Evolutionary conservation across 331 rosid genomes (phyloP).

Genomic region (Acacia concinna): DNA sequence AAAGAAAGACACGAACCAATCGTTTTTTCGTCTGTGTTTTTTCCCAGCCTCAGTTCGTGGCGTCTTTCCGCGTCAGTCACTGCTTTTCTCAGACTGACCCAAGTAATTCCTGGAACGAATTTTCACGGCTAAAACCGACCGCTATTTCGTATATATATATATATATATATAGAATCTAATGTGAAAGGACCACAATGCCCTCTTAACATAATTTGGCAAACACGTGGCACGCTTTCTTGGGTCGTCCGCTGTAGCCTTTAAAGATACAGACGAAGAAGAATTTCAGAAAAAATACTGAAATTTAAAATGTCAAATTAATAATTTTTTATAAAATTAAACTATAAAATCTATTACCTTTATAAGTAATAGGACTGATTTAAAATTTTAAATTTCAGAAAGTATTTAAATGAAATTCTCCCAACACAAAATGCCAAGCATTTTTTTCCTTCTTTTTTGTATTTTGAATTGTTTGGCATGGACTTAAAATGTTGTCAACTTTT

Average conservation of each 20-base stretch:
- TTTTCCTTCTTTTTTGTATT: background rate
- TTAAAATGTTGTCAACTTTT: background rate
- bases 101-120: background rate
- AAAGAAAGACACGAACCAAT: background rate
- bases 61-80: background rate
- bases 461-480: background rate
- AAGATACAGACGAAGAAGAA: too few relatives aligned
- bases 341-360: too few relatives aligned
- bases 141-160: background rate
- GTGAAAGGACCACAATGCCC: background rate
- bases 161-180: background rate
- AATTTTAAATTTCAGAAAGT: too few relatives aligned
- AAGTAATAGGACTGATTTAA: too few relatives aligned
- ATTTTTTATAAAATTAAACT: too few relatives aligned
- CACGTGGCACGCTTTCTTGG: background rate
- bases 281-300: too few relatives aligned
- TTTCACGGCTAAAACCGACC: background rate
- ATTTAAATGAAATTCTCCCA: too few relatives aligned
- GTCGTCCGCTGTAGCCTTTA: background rate
- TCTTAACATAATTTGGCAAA: too few relatives aligned
- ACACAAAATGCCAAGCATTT: background rate
- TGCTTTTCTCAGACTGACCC: background rate
- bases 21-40: background rate
- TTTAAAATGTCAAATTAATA: too few relatives aligned
- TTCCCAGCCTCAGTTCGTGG: constrained; percentile 16